Evolutionary conservation across 2,329 filamentous ascomycete species (phyloP), one percentile per base, ranked within the genome.

Genomic region (Phyllosticta citribraziliensis): DNA sequence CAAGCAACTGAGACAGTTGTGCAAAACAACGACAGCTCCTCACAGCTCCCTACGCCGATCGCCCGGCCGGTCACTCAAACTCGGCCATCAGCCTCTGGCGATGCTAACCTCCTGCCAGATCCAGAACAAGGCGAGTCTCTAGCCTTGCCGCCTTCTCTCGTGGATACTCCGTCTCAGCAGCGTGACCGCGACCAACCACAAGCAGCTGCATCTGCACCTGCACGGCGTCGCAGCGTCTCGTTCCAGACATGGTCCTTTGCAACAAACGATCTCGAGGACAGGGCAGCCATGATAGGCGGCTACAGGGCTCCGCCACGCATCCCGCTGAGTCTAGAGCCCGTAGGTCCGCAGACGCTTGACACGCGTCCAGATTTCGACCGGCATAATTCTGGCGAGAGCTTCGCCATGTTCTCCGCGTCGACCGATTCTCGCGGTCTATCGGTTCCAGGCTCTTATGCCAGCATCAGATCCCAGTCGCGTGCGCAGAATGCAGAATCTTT

Each of bases 321-420:
- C 52, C 72, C 80, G 14, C 70, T 84, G 54, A 78, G 73, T 24
- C 73, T 82, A 55, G 80, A 82, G 58, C 71, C 72, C 55, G 72
- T 77, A 69, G 67, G 65, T 69, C 72, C 63, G 67, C 67, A 65
- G 66, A 72, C 58, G 65, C 67, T 65, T 74, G 74, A 66, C 60
- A 70, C 70, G 17, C 70, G 72, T 22, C 72, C 69, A 33, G 66
- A 69, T 14, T 66, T 79, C 64, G 68, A 76, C 56, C 78, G 81
- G 40, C 81, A 83, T 66, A 79, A 84, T 65, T 86, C 83, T 24
- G 78, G 79, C 6, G 84, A 86, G 64, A 86, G 83, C 68, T 85
- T 86, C 65, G 75, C 79, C 22, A 85, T 86, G 80, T 84, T 86
- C 64, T 84, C 82, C 50, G 80, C 81, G n/a, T 84, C 83, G 10